Base-by-base conservation (phyloP, 2,329 filamentous ascomycete species). In the Stemphylium beticola region DNA sequence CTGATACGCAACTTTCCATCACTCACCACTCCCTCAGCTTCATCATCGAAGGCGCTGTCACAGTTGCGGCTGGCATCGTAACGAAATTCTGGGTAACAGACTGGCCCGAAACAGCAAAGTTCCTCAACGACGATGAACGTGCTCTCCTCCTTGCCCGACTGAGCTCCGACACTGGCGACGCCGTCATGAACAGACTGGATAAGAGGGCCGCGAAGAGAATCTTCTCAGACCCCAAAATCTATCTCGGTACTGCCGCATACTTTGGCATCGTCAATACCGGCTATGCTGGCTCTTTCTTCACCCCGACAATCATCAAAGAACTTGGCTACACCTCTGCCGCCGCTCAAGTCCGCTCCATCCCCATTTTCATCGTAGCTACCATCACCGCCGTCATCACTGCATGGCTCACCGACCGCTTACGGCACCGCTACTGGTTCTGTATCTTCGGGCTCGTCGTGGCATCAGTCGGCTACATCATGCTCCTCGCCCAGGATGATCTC, bases 171-270 rank as follows among this genome's bases (percentile, higher is more conserved):
- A 61, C 60, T 3, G 69, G 69, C 12, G 60, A 66, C 3, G 73
- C 76, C 3, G 81, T 82, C 39, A 85, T 86, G 83, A 77, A 85
- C 60, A 77, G 77, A 2, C 72, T 85, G 2, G 79, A 83, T 60
- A 78, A 76, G 49, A 68, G 73, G 26, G 78, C 83, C 1, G 66
- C 74, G 46, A 77, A 72, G 49, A 75, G 82, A 7, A 79, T 82
- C 43, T 76, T 83, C 40, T 46, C 59, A 49, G 69, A 73, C 17
- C 63, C 64, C 1, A 73, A 73, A 17, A 69, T 72, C 14, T 71
- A 67, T 32, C 49, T 71, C 6, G 67, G 66, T 7, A 62, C 58
- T 2, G 18, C 59, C n/a, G 60, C 59, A 32, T 66, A 64, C 46
- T 64, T 66, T n/a, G 64, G 62, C 12, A 67, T 75, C 60, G 76